Evolutionary conservation across 2,329 filamentous ascomycete genomes (phyloP).

Genomic region (Herpomyces periplanetae): DNA sequence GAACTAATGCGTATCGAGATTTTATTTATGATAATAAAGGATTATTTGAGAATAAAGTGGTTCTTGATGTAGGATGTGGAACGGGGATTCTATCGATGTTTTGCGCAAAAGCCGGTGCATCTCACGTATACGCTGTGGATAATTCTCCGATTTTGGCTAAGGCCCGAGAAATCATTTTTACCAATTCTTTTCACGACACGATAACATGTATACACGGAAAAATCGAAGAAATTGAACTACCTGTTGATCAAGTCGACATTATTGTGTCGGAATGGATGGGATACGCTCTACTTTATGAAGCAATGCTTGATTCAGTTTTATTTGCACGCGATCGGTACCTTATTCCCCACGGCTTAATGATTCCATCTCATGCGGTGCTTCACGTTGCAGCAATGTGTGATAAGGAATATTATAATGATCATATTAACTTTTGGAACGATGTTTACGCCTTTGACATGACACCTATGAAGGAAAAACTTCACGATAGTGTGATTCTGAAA

Average conservation of each 20-base stretch:
- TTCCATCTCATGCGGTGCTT: slow-evolving; percentile 48
- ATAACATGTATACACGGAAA: slow-evolving; percentile 51
- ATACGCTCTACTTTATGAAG: slow-evolving; percentile 66
- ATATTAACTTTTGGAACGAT: slow-evolving; percentile 50
- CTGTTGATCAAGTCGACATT: slow-evolving; percentile 36
- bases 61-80: slow-evolving; percentile 60
- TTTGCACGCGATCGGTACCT: slow-evolving; percentile 62
- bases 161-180: slow-evolving; percentile 43
- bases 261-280: slow-evolving; percentile 98
- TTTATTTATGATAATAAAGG: slow-evolving; percentile 77
- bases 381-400: slow-evolving; percentile 46
- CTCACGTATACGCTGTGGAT: slow-evolving; percentile 57
- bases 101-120: slow-evolving; percentile 55
- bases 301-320: slow-evolving; percentile 73
- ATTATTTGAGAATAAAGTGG: slow-evolving; percentile 44
- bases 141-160: slow-evolving; percentile 65
- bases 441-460: slow-evolving; percentile 87
- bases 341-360: slow-evolving; percentile 28
- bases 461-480: slow-evolving; percentile 45
- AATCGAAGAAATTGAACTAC: slow-evolving; percentile 48
- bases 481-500: slow-evolving; percentile 31
- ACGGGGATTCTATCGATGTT: slow-evolving; percentile 70
- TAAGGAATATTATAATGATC: slow-evolving; percentile 31
- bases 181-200: slow-evolving; percentile 28
- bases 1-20: slow-evolving; percentile 68